Percentiles rank a stretch among this genome's conserved stretches.
Evolutionary conservation across 2,329 filamentous ascomycete species (phyloP).

Genomic region (Sarocladium kiliense): DNA sequence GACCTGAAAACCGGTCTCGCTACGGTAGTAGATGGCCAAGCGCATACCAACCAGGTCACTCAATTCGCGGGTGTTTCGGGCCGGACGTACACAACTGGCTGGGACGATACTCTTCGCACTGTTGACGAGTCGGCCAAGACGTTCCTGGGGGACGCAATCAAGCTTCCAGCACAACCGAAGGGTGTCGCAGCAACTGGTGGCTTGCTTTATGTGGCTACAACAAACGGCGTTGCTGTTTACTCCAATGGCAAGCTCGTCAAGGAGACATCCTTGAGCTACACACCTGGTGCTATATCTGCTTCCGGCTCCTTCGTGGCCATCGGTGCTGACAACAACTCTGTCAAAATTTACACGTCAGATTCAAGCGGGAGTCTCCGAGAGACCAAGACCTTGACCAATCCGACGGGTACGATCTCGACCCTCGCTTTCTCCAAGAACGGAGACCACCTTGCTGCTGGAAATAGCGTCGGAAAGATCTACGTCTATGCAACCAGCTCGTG

Average conservation of each 20-base stretch:
- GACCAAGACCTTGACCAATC: slow-evolving; percentile 56
- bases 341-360: slow-evolving; percentile 64
- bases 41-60: slow-evolving; percentile 80
- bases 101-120: slow-evolving; percentile 86
- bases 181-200: slow-evolving; percentile 54
- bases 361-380: slow-evolving; percentile 51
- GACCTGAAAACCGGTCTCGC: slow-evolving; percentile 66
- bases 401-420: slow-evolving; percentile 67
- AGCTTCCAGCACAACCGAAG: slow-evolving; percentile 76
- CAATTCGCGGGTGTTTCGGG: slow-evolving; percentile 61
- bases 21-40: slow-evolving; percentile 68
- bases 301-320: slow-evolving; percentile 65
- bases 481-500: slow-evolving; percentile 62
- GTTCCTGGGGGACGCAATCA: slow-evolving; percentile 64
- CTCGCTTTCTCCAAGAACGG: slow-evolving; percentile 80
- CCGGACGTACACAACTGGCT: slow-evolving; percentile 79
- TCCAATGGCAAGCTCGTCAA: slow-evolving; percentile 57
- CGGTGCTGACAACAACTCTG: slow-evolving; percentile 66
- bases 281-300: slow-evolving; percentile 68
- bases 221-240: slow-evolving; percentile 47
- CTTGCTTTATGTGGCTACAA: slow-evolving; percentile 53
- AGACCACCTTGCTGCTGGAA: slow-evolving; percentile 75
- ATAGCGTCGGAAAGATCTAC: slow-evolving; percentile 79
- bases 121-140: slow-evolving; percentile 70
- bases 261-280: slow-evolving; percentile 53